phyloP scores from a whole-genome alignment of 1,139 yeast genomes.

The Eremothecium cymbalariae region DNA sequence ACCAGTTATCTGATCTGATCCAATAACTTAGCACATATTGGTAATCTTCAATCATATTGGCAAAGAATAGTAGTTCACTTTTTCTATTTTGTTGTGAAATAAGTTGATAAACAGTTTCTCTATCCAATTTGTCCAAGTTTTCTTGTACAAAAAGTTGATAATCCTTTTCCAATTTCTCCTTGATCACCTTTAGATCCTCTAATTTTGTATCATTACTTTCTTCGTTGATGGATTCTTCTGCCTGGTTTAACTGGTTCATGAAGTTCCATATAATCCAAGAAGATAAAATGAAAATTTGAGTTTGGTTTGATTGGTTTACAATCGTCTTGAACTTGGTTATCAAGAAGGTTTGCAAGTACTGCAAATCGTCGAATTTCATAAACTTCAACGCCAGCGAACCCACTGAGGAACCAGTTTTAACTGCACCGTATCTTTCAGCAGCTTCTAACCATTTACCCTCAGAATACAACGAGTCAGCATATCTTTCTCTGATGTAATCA shows the following conservation, averaged over 20 bases:
- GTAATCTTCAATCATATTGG: constrained; percentile 60
- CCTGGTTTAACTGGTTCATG: constrained; percentile 41
- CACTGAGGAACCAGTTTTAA: constrained; percentile 48
- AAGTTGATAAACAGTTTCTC: constrained; percentile 62
- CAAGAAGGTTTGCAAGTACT: constrained; percentile 52
- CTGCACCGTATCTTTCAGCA: constrained; percentile 53
- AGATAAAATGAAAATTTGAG: constrained; percentile 42
- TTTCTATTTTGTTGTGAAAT: constrained; percentile 58
- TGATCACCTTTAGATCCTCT: constrained; percentile 20
- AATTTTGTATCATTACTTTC: constrained; percentile 24
- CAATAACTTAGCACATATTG: constrained; percentile 62
- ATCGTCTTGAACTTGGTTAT: constrained; percentile 40
- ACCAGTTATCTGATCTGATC: constrained; percentile 65
- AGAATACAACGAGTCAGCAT: constrained; percentile 50
- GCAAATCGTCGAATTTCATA: constrained; percentile 38
- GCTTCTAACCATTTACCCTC: constrained; percentile 40
- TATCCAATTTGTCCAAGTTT: constrained; percentile 48
- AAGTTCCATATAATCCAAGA: constrained; percentile 76
- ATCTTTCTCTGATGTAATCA: constrained; percentile 52
- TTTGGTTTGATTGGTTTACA: constrained; percentile 43
- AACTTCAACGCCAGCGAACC: constrained; percentile 64
- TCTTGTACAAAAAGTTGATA: constrained; percentile 47
- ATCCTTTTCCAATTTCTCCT: constrained; percentile 28
- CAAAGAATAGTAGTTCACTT: constrained; percentile 57
- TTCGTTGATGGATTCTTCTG: constrained; percentile 37